Percentiles rank a stretch among this genome's conserved stretches.
Conservation (phyloP, 768 basidiomycete genomes). For the Sporobolomyces roseus region DNA sequence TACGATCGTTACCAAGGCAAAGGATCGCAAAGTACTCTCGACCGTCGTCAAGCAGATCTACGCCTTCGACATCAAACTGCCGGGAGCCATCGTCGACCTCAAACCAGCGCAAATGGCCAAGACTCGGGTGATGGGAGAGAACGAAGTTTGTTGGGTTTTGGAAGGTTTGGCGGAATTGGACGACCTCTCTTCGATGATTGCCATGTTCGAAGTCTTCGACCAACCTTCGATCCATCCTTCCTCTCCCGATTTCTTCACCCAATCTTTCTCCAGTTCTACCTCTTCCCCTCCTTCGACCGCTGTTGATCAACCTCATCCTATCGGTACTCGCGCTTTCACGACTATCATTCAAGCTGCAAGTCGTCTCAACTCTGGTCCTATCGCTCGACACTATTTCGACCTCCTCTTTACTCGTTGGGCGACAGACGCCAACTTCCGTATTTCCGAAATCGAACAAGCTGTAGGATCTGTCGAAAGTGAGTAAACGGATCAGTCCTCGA, state of each 20-base stretch:
- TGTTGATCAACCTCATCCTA: conserved; percentile 12
- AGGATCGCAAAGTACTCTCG: conserved; percentile 18
- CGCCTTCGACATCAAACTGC: conserved; percentile 31
- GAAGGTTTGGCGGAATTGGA: conserved; percentile 24
- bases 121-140: conserved; percentile 1
- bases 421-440: not conserved
- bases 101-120: not conserved
- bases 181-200: conserved; percentile 30
- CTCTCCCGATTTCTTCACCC: conserved; percentile 19
- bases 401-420: conserved; percentile 27
- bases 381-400: conserved; percentile 38
- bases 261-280: conserved; percentile 12
- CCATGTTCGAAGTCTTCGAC: conserved; percentile 35
- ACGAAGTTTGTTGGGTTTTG: conserved; percentile 27
- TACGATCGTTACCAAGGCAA: conserved; percentile 20
- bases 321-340: conserved; percentile 34
- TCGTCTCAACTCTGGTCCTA: conserved; percentile 2
- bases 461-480: conserved; percentile 1
- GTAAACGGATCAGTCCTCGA: not conserved
- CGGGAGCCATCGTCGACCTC: conserved; percentile 22
- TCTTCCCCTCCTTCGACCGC: conserved; percentile 3
- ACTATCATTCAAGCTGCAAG: conserved; percentile 27
- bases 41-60: conserved; percentile 28
- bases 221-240: not conserved
- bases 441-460: conserved; percentile 6